A percentile compares a stretch with the other conserved stretches of the same genome.
Evolutionary conservation across 257 asterid genomes (phyloP).

Genomic region (Scutellaria barbata): DNA sequence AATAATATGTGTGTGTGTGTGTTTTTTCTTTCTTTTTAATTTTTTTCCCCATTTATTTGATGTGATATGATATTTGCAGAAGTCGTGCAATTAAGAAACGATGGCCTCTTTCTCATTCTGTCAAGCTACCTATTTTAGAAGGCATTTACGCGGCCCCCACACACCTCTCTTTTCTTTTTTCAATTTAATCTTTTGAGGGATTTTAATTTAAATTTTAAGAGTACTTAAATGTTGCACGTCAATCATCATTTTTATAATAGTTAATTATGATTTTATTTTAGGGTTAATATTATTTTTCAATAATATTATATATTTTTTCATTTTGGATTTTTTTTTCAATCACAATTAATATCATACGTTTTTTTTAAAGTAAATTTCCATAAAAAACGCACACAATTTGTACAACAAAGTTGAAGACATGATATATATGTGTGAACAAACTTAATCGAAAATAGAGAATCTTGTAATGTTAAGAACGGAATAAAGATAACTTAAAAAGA

Average conservation of each 20-base stretch:
- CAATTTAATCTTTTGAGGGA: not conserved
- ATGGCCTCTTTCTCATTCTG: conserved; percentile 13
- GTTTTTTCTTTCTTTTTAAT: conserved; percentile 26
- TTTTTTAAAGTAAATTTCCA: no score
- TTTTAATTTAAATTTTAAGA: no score
- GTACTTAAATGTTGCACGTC: no score
- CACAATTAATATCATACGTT: no score
- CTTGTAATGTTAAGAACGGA: conserved; percentile 2
- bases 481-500: conserved; percentile 26
- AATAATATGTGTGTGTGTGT: not conserved
- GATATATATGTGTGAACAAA: no score
- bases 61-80: conserved; percentile 30
- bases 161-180: not conserved
- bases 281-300: no score
- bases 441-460: not conserved
- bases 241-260: no score
- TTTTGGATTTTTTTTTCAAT: no score
- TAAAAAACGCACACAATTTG: no score
- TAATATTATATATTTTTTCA: no score
- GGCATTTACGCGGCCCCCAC: conserved; percentile 25
- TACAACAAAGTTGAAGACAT: no score
- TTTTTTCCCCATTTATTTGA: not conserved
- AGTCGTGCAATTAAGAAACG: conserved; percentile 24
- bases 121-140: conserved; percentile 39
- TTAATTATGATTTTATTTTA: no score